Conservation (phyloP, 2,329 filamentous ascomycete species). For the Botrytis fabae region DNA sequence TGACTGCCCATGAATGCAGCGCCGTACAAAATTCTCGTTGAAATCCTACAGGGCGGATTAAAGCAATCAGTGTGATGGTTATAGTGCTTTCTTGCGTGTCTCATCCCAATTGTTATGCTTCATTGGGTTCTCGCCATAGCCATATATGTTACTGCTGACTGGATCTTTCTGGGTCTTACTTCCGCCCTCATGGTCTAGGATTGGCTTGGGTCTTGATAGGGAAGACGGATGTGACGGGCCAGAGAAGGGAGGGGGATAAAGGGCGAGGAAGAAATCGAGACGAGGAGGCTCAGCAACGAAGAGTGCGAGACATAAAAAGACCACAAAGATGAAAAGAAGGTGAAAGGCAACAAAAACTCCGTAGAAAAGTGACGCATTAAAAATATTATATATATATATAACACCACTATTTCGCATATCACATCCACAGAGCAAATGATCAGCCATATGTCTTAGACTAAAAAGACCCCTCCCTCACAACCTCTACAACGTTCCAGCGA, state of each 20-base stretch:
- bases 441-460: background rate
- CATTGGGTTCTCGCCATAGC: background rate
- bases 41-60: background rate
- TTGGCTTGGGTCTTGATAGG: background rate
- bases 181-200: background rate
- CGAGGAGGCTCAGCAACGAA: background rate
- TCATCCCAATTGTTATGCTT: background rate
- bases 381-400: background rate
- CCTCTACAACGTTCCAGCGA: background rate
- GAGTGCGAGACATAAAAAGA: background rate
- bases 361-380: background rate
- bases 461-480: background rate
- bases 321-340: background rate
- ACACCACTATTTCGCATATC: background rate
- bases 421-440: background rate
- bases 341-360: background rate
- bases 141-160: background rate
- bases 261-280: background rate
- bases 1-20: background rate
- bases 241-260: background rate
- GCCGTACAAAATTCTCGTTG: background rate
- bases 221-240: background rate
- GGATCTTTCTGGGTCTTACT: background rate
- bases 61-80: background rate
- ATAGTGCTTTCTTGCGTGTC: background rate